Evolutionary conservation across 192 early-diverging fungal species (phyloP), one percentile per base, ranked within the genome.

Genomic region (Backusella tarrabulga): DNA sequence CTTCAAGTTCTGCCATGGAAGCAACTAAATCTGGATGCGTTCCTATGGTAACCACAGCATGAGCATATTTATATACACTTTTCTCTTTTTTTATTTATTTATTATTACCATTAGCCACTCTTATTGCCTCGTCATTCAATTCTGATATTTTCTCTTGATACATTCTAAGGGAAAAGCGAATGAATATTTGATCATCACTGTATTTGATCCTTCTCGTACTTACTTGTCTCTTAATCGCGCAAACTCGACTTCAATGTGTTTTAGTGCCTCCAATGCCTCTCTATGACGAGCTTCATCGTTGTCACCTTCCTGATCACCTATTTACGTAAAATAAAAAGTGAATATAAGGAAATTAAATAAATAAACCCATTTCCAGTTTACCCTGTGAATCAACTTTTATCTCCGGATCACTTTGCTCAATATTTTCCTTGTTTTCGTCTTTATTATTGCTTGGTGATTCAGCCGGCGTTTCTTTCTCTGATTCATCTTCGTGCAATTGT

Each of bases 161-260:
- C 83, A 89, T 83, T 68, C 88, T 89, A 81, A 41, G 34, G 0
- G 29, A 23, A 71, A 36, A 5, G 5, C 3, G 21, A 15, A 42
- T 46, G 9, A 9, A 1, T 6, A 41, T 44, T 44, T 14, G 12
- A 14, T 44, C 1, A 44, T 44, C 1, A 9, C 32, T 32, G 32
- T 32, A 32, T 32, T 32, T 32, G 32, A 32, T 32, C 32, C 32
- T 32, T 32, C 32, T 32, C 3, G 32, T 32, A 74, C 85, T 69
- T 85, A 89, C 88, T 86, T 89, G 66, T 89, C 88, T 29, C 88
- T 72, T 63, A 88, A 77, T 54, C 81, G 79, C 21, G 88, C 88
- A 80, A 89, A 89, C 67, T 88, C 88, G 8, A 88, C 70, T 75
- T 89, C 88, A 50, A 89, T 89, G 74, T 82, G 83, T 4, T 85